A percentile compares a stretch with the other conserved stretches of the same genome.
These are phyloP conservation scores for Phytophthora palmivora DNA, from an alignment of 352 stramenopile species.

Conservation along the genomic window DNA sequence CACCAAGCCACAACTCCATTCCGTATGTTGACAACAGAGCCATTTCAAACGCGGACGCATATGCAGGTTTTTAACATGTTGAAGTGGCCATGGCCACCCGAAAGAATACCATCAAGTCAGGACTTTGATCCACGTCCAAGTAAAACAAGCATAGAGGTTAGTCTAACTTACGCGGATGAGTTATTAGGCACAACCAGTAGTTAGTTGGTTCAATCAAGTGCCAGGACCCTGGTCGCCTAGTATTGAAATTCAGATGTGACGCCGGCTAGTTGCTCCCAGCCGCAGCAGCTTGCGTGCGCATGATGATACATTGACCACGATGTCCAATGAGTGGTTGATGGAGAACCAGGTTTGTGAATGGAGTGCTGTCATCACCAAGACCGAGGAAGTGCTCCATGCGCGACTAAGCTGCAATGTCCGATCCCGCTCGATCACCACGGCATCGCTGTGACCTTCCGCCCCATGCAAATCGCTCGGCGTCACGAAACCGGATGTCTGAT, in stretches of 20 bases:
- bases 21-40: constrained; percentile 7
- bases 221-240: no score
- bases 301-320: constrained; percentile 6
- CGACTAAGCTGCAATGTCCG: constrained; percentile 26
- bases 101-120: constrained; percentile 6
- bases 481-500: constrained; percentile 32
- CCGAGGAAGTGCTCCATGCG: constrained; percentile 12
- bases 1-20: constrained; percentile 3
- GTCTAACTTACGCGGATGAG: neutral
- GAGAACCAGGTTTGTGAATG: constrained; percentile 32
- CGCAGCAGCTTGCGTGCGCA: constrained; percentile 1
- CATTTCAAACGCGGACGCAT: constrained; percentile 20
- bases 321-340: constrained; percentile 8
- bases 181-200: neutral
- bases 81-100: constrained; percentile 6
- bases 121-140: neutral
- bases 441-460: neutral
- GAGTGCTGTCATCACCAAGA: constrained; percentile 18
- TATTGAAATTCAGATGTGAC: neutral
- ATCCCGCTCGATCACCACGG: constrained; percentile 11
- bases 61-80: constrained; percentile 15
- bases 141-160: neutral
- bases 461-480: constrained; percentile 27
- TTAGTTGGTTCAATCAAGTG: neutral
- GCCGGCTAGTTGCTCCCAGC: neutral